Evolutionary conservation across 1,139 yeast genomes (phyloP), one percentile per base, ranked within the genome.

Genomic region (Scheffersomyces illinoinensis): DNA sequence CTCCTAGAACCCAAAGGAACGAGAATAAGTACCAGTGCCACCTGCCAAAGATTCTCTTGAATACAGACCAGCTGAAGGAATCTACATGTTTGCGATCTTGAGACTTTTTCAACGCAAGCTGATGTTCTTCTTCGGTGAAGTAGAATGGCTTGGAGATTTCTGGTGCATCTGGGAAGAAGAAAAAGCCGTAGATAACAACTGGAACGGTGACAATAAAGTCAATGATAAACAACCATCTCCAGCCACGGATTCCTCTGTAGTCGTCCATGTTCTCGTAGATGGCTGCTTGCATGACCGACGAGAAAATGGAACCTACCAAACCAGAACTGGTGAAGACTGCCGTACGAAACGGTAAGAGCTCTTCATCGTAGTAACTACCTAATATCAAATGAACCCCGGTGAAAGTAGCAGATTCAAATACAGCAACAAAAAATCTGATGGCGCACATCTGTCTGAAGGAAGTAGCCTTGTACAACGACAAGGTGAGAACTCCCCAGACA

Each of bases 1-100:
- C 89, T n/a, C 86, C 88, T 55, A 85, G 70, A 0, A 81, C 77
- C 88, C 88, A 86, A 12, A 85, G 77, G 14, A 82, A 65, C 5
- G 85, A 79, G 61, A 86, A 84, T 8, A 81, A 64, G 78, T 84
- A 85, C 86, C 86, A 85, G 64, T 83, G 86, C 89, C 89, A 86
- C 57, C 78, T 76, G 2, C 83, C 85, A 52, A 80, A 63, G 0
- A 85, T 85, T 64, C 89, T 76, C 56, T 76, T 73, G 53, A 83
- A 53, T 2, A 84, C 74, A 4, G 83, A 68, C 78, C 79, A 73
- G 63, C 83, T 82, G 51, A 83, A 72, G 21, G 66, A 65, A n/a
- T 79, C 75, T 50, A 69, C 62, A 66, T 74, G 57, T 54, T 76
- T 68, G 10, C 75, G 74, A 19, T 78, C 56, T 53, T 63, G 62